Evolutionary conservation across 805 yeast species (phyloP), one percentile per base, ranked within the genome.

Genomic region (Metschnikowia gelsemii): DNA sequence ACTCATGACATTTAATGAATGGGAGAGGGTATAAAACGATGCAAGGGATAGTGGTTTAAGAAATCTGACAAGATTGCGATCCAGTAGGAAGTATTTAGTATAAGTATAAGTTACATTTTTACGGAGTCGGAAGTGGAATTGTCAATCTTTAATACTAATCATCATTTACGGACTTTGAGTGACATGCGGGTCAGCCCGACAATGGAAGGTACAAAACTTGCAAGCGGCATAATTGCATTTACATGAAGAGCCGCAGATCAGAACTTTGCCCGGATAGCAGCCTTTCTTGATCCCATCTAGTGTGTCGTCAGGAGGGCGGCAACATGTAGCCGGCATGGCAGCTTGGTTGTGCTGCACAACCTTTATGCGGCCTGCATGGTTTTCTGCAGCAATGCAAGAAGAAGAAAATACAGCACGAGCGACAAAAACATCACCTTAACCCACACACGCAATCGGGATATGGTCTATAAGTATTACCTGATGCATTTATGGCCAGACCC

Each of bases 191-290:
- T 20, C 33, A 13, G n/a, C 32, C 21, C 41, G 38, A 42, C 45
- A 42, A 42, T 36, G 32, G 41, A 36, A 42, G 40, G 37, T 31
- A 17, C 39, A 32, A 42, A 42, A 32, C 4, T 6, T 9, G 9
- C 32, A 21, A 16, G 14, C 8, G 18, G 42, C 35, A 34, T 29
- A 8, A 13, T 27, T 32, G 35, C 42, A 28, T 44, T 46, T 33
- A 37, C 48, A 44, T 39, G 40, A 17, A 17, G 36, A 29, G 16
- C 38, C 39, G 38, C 34, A 38, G 25, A 28, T 36, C 38, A 24
- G 18, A 8, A 22, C 20, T 38, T 38, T 40, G 43, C 43, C 48
- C 43, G 46, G 43, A 33, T 32, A 40, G 49, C 50, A 46, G 46
- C 47, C 50, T 32, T 13, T 9, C 8, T 8, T 14, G 22, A 18